Base-by-base conservation (phyloP, 768 basidiomycete genomes). In the Russula foetens region DNA sequence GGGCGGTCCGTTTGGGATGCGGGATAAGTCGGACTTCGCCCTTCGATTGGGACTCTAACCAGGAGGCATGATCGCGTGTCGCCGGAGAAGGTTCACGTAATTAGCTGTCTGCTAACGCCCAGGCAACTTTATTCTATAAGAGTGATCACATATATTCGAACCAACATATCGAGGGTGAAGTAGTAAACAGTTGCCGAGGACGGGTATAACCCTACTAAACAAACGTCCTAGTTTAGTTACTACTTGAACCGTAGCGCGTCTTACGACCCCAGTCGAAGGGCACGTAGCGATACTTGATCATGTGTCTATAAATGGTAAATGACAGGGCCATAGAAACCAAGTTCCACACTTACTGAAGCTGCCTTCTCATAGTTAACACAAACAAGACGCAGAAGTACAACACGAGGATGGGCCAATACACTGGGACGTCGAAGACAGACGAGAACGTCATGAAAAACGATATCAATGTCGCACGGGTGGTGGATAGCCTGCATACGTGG, bases 391-490 rank as follows among this genome's bases (percentile, higher is more conserved):
- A 90, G 80, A 98, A 99, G 77, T 99, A 99, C 59, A 98, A 78
- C 67, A 98, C 85, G 56, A 99, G 84, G 73, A 99, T 98, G 8
- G 97, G 97, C 95, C 97, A 98, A 76, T 97, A 98, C 24, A 98
- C 97, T 7, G 97, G 96, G 23, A 99, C 89, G 71, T 98, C 95
- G 67, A 97, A 96, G 38, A 87, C 75, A 48, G 88, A 80, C 26
- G 91, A 95, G 58, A 87, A 75, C 2, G 97, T 91, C 71, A 88
- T 88, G 56, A 86, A 74, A 44, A 96, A 68, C 5, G 93, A 88
- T 54, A 99, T 70, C 23, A 89, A n/a, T 26, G 90, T 88, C 12
- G 96, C 93, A 48, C 90, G 86, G 7, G 94, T 98, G 1, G 92
- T 79, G 5, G 92, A 91, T 46, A 98, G 80, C 96, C 95, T 94